phyloP scores from a whole-genome alignment of 768 basidiomycete genomes.

The Lepiota brunneoincarnata region DNA sequence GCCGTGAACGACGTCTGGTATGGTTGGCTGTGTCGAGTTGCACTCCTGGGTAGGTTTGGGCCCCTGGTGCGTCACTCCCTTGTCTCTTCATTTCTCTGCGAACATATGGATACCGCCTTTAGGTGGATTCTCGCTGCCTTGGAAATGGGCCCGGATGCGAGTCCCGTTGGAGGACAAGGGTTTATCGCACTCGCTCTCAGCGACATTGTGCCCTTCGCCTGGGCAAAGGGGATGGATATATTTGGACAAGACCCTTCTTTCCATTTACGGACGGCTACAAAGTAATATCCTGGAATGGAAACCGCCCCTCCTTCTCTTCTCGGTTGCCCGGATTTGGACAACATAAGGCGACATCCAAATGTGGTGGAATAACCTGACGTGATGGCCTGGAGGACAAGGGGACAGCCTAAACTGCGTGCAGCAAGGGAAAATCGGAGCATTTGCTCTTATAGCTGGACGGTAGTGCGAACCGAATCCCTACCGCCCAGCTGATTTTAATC shows the following conservation, averaged over 20 bases:
- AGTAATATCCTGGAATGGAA: slow-evolving; percentile 30
- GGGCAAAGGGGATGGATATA: slow-evolving; percentile 2
- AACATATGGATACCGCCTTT: too few relatives aligned
- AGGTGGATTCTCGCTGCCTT: too few relatives aligned
- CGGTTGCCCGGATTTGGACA: slow-evolving; percentile 6
- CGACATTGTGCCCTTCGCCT: slow-evolving; percentile 16
- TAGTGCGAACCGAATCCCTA: slow-evolving; percentile 14
- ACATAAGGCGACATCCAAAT: slow-evolving; percentile 26
- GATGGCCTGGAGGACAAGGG: slow-evolving; percentile 32
- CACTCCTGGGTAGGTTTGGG: not conserved
- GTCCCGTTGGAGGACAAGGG: too few relatives aligned
- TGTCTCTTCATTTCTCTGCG: too few relatives aligned
- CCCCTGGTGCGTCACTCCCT: too few relatives aligned
- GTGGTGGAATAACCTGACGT: slow-evolving; percentile 15
- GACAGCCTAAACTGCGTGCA: slow-evolving; percentile 39
- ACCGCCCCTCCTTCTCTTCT: slow-evolving; percentile 3
- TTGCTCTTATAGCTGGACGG: slow-evolving; percentile 35
- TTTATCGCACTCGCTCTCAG: not conserved
- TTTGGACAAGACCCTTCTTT: not conserved
- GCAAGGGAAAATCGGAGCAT: slow-evolving; percentile 28
- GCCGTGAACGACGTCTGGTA: not conserved
- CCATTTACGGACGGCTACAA: slow-evolving; percentile 21
- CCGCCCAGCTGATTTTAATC: slow-evolving; percentile 29
- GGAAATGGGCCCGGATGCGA: too few relatives aligned
- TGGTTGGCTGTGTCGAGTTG: not conserved